Percentiles rank a stretch among this genome's conserved stretches.
Conservation (phyloP, 257 asterid genomes). For the Lycium barbarum region DNA sequence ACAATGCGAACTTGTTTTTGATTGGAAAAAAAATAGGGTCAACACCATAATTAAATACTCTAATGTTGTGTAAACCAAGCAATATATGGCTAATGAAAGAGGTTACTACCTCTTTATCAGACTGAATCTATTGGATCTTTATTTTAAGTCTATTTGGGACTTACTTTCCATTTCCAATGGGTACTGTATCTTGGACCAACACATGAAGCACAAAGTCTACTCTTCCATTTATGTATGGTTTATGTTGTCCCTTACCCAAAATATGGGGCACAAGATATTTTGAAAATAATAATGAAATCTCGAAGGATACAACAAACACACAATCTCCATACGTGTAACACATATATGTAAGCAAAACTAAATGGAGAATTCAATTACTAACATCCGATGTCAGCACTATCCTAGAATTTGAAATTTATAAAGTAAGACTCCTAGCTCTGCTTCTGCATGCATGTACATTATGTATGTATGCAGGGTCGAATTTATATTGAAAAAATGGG, state of each 20-base stretch:
- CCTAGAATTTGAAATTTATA: not conserved
- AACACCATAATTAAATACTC: not conserved
- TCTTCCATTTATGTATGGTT: not conserved
- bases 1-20: not conserved
- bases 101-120: no score
- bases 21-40: not conserved
- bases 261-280: not conserved
- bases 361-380: not conserved
- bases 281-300: not conserved
- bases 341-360: not conserved
- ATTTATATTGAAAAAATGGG: no score
- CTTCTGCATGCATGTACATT: not conserved
- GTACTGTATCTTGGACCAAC: not conserved
- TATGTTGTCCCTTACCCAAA: conserved; percentile 7
- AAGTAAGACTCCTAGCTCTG: not conserved
- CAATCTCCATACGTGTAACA: not conserved
- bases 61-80: not conserved
- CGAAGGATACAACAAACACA: not conserved
- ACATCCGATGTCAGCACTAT: rapidly evolving
- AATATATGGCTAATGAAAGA: not conserved
- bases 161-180: not conserved
- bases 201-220: not conserved
- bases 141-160: not conserved
- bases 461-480: no score
- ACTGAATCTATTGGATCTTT: not conserved